phyloP scores from a whole-genome alignment of 306 rosid genomes.

The Cercis canadensis region DNA sequence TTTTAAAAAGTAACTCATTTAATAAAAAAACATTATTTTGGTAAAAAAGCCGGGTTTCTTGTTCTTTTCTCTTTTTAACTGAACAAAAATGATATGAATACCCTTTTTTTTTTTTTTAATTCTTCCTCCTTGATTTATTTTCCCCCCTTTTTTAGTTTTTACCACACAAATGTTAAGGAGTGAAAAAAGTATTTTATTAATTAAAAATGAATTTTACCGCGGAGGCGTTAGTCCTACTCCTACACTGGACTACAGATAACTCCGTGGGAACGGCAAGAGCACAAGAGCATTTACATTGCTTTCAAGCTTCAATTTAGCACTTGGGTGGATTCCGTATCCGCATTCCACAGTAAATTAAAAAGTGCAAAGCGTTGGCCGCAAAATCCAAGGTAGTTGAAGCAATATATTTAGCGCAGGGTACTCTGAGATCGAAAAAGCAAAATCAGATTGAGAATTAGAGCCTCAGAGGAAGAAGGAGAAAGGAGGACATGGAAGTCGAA shows the following conservation, averaged over 20 bases:
- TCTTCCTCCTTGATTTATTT: no score
- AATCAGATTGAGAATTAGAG: conserved; percentile 3
- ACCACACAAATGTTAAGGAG: no score
- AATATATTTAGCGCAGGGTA: neutral
- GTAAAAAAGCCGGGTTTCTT: no score
- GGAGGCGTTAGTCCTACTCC: no score
- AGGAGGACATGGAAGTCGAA: conserved; percentile 69
- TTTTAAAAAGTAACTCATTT: no score
- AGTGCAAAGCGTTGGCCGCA: neutral
- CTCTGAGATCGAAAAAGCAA: conserved; percentile 5
- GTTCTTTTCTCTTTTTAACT: no score
- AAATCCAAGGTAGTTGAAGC: neutral
- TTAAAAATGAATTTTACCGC: no score
- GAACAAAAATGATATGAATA: no score
- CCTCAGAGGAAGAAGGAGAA: conserved; percentile 21
- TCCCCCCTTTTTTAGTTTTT: no score
- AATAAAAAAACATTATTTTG: no score
- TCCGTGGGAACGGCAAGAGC: neutral
- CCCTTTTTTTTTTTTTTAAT: no score
- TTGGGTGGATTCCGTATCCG: neutral
- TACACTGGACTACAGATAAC: neutral
- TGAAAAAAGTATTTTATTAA: no score
- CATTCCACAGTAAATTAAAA: neutral
- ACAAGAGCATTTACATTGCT: neutral
- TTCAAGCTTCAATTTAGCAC: neutral